phyloP scores from a whole-genome alignment of 345 rosid species.

The Pugionium dolabratum region DNA sequence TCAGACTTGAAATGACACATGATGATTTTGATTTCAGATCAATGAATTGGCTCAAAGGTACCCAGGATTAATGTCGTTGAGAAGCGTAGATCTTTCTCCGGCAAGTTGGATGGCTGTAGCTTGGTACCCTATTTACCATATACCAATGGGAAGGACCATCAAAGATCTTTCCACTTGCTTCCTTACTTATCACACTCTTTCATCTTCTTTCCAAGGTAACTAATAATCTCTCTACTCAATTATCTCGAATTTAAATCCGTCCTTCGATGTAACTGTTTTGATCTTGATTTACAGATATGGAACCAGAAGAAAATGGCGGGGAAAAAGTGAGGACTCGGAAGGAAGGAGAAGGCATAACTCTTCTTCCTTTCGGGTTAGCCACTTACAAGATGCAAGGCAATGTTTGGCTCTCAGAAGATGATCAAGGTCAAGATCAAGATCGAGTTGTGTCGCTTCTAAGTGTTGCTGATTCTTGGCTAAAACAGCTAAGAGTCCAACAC shows the following conservation, averaged over 20 bases:
- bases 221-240: neutral
- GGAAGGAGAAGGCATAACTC: slow-evolving; percentile 65
- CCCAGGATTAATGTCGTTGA: slow-evolving; percentile 84
- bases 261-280: slow-evolving; percentile 1
- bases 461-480: slow-evolving; percentile 98
- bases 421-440: slow-evolving; percentile 74
- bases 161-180: slow-evolving; percentile 95
- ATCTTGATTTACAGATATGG: slow-evolving; percentile 55
- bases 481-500: slow-evolving; percentile 94
- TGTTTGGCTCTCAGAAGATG: slow-evolving; percentile 81
- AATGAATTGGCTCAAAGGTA: slow-evolving; percentile 66
- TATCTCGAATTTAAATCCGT: neutral
- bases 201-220: slow-evolving; percentile 93
- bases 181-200: slow-evolving; percentile 94
- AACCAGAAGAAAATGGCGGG: slow-evolving; percentile 70
- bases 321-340: slow-evolving; percentile 49
- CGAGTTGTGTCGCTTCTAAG: slow-evolving; percentile 75
- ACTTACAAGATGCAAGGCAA: slow-evolving; percentile 99
- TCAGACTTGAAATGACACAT: neutral
- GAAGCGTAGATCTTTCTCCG: slow-evolving; percentile 98
- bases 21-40: slow-evolving; percentile 53
- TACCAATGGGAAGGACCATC: slow-evolving; percentile 98
- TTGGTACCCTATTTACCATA: slow-evolving; percentile 97
- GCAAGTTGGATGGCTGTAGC: slow-evolving; percentile 99
- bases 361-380: slow-evolving; percentile 88